Conservation (phyloP, 2,329 filamentous ascomycete species). For the Cordyceps farinosa region DNA sequence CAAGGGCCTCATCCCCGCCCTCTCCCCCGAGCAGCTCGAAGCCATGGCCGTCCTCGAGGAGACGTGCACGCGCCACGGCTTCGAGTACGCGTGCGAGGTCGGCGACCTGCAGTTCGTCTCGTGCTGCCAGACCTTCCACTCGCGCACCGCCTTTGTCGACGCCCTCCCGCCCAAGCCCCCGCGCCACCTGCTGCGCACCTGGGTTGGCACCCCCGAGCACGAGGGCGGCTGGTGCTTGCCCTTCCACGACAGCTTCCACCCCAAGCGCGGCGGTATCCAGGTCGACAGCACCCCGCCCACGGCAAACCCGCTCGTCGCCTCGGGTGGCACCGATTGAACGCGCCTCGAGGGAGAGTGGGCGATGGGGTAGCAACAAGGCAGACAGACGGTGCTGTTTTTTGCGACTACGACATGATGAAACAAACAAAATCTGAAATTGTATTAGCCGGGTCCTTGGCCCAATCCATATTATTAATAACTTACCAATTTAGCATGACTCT, state of each 20-base stretch:
- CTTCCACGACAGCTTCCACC: slow-evolving; percentile 75
- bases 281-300: slow-evolving; percentile 75
- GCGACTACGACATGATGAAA: not conserved
- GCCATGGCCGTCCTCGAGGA: slow-evolving; percentile 61
- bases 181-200: slow-evolving; percentile 77
- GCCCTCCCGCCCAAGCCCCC: slow-evolving; percentile 63
- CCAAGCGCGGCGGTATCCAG: slow-evolving; percentile 86
- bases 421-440: not conserved
- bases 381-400: not conserved
- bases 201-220: slow-evolving; percentile 75
- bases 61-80: slow-evolving; percentile 55
- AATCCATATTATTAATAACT: slow-evolving; percentile 1
- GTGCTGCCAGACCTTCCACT: slow-evolving; percentile 18
- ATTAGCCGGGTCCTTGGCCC: slow-evolving; percentile 13
- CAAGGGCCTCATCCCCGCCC: slow-evolving; percentile 65
- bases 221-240: slow-evolving; percentile 86
- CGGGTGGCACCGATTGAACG: slow-evolving; percentile 11
- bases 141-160: slow-evolving; percentile 30
- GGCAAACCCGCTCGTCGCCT: slow-evolving; percentile 35
- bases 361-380: not conserved
- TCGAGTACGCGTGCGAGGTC: slow-evolving; percentile 46
- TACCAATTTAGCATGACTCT: not conserved
- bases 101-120: slow-evolving; percentile 73
- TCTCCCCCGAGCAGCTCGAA: slow-evolving; percentile 65
- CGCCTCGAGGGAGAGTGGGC: not conserved